Evolutionary conservation across 192 early-diverging fungal species (phyloP), one percentile per base, ranked within the genome.

Genomic region (Mortierella antarctica): DNA sequence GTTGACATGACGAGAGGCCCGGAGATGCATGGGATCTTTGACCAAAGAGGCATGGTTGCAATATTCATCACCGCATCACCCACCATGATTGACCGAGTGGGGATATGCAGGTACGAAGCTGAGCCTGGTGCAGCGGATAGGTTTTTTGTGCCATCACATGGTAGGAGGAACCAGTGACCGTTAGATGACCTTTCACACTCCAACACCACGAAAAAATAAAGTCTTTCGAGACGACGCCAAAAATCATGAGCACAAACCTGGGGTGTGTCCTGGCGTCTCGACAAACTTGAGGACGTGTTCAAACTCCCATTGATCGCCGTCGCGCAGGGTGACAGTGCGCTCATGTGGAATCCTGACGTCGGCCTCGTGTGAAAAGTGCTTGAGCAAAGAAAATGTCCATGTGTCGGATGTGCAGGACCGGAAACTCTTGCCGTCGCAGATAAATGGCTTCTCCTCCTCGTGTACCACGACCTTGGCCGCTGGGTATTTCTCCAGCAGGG

Each of bases 11-110:
- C 68, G 54, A 84, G 41, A 1, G 71, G 71, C 60, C 67, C 71
- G n/a, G 72, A 62, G 6, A 74, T 49, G 20, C 60, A 70, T 5
- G 63, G 67, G 20, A 77, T 57, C 52, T 72, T 80, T 17, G 77
- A 77, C 50, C 56, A 74, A 47, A 71, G 17, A 31, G 83, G 70
- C 10, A 59, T 52, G 18, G 57, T 49, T 18, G 83, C 67, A 67
- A 84, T 52, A 18, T 84, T 79, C 62, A 80, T 70, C 18, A 84
- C 41, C n/a, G 67, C 71, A 60, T 84, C 83, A 1, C 83, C 83
- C 18, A 78, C 70, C 70, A 79, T 67, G 21, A 84, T 70, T 23
- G 70, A 79, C 5, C 77, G 71, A 9, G 61, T 66, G 13, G 83
- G 76, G 21, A 80, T 71, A 23, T 84, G 83, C 17, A 84, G 39